Percentiles rank a stretch among this genome's conserved stretches.
Conservation (phyloP, 2,329 filamentous ascomycete species). For the Ciborinia camelliae region DNA sequence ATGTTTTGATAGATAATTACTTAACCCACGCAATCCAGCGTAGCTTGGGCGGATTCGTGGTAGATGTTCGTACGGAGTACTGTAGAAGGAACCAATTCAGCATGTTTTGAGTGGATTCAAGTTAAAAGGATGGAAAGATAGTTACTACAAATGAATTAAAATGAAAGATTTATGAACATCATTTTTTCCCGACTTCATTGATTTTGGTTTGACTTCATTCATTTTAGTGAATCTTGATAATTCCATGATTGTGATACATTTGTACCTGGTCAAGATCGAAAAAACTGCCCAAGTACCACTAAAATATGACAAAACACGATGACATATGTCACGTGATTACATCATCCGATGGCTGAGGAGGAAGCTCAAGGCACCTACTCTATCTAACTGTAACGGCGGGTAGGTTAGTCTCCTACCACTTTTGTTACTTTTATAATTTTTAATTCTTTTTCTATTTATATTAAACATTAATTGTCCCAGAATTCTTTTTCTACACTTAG, state of each 20-base stretch:
- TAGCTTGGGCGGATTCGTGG: neutral
- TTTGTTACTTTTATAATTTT: no score
- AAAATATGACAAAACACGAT: neutral
- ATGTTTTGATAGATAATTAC: neutral
- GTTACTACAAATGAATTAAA: neutral
- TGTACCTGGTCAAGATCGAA: no score
- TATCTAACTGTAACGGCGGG: no score
- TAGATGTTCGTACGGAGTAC: neutral
- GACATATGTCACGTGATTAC: neutral
- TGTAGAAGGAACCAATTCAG: neutral
- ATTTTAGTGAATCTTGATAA: neutral
- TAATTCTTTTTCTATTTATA: no score
- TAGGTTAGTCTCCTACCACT: no score
- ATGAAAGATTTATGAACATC: neutral
- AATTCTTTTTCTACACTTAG: no score
- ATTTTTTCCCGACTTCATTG: neutral
- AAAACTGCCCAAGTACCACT: neutral
- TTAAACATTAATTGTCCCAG: no score
- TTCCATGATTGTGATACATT: no score
- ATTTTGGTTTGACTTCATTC: neutral
- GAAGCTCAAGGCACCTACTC: neutral
- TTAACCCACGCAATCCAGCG: neutral
- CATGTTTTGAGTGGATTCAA: no score
- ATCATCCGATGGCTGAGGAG: accelerated
- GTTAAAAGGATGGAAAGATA: no score